Evolutionary conservation across 805 yeast species (phyloP).

Genomic region (Phaffomyces opuntiae): DNA sequence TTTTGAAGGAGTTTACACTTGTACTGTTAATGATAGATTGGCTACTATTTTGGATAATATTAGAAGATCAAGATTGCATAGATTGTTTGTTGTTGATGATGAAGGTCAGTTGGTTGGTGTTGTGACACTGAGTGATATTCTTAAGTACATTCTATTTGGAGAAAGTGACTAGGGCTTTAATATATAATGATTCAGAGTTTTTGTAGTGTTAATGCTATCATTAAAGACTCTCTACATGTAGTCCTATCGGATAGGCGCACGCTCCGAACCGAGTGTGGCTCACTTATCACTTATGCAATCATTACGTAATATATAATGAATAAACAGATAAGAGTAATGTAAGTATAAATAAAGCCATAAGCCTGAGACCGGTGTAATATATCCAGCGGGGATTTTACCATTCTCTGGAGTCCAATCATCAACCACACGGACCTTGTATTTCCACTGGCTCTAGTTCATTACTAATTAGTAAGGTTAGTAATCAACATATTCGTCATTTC

Average conservation of each 20-base stretch:
- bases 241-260: too few species aligned
- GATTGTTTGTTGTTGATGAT: slow-evolving; percentile 89
- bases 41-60: slow-evolving; percentile 91
- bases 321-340: too few species aligned
- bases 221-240: too few species aligned
- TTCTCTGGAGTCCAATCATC: too few species aligned
- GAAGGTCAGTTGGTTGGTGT: slow-evolving; percentile 73
- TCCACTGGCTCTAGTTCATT: too few species aligned
- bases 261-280: background rate
- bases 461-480: background rate
- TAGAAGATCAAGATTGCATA: slow-evolving; percentile 81
- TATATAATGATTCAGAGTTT: background rate
- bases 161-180: slow-evolving; percentile 22
- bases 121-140: slow-evolving; percentile 84
- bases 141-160: slow-evolving; percentile 72
- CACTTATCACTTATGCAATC: too few species aligned
- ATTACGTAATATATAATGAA: too few species aligned
- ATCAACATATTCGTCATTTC: background rate
- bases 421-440: too few species aligned
- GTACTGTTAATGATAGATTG: slow-evolving; percentile 79
- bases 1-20: slow-evolving; percentile 96
- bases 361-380: too few species aligned
- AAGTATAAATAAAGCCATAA: too few species aligned
- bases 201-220: background rate
- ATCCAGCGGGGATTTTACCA: too few species aligned